phyloP scores from a whole-genome alignment of 805 yeast genomes.

The Ogataea salicorniae region DNA sequence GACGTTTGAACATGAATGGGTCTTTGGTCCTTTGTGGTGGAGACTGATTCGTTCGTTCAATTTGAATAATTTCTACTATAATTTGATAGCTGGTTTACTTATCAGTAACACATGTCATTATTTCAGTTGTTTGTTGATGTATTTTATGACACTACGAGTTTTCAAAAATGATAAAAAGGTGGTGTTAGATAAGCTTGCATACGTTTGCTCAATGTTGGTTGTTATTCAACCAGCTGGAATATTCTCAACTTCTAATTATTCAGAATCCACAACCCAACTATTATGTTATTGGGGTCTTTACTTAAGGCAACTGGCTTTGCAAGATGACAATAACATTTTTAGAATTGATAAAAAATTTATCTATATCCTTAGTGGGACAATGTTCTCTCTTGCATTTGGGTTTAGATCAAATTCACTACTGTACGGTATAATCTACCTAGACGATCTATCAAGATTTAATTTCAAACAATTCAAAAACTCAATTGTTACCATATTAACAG shows the following conservation, averaged over 20 bases:
- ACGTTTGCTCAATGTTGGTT: slow-evolving; percentile 34
- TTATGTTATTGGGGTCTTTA: slow-evolving; percentile 53
- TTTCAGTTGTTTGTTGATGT: slow-evolving; percentile 43
- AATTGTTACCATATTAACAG: slow-evolving; percentile 44
- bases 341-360: slow-evolving; percentile 1
- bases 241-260: slow-evolving; percentile 66
- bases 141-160: slow-evolving; percentile 37
- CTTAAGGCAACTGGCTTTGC: slow-evolving; percentile 36
- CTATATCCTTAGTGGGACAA: slow-evolving; percentile 46
- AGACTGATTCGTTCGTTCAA: slow-evolving; percentile 29
- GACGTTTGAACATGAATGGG: slow-evolving; percentile 84
- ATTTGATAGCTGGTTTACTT: slow-evolving; percentile 42
- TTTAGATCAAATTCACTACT: slow-evolving; percentile 75
- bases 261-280: slow-evolving; percentile 69
- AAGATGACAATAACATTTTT: background rate
- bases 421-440: slow-evolving; percentile 61
- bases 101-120: slow-evolving; percentile 51
- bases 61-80: slow-evolving; percentile 35
- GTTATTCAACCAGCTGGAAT: slow-evolving; percentile 76
- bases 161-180: slow-evolving; percentile 8
- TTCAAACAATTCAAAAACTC: slow-evolving; percentile 9
- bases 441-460: slow-evolving; percentile 41
- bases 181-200: slow-evolving; percentile 6
- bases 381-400: slow-evolving; percentile 52
- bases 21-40: slow-evolving; percentile 80